phyloP scores from a whole-genome alignment of 306 rosid genomes.

The Chamaecrista fasciculata region DNA sequence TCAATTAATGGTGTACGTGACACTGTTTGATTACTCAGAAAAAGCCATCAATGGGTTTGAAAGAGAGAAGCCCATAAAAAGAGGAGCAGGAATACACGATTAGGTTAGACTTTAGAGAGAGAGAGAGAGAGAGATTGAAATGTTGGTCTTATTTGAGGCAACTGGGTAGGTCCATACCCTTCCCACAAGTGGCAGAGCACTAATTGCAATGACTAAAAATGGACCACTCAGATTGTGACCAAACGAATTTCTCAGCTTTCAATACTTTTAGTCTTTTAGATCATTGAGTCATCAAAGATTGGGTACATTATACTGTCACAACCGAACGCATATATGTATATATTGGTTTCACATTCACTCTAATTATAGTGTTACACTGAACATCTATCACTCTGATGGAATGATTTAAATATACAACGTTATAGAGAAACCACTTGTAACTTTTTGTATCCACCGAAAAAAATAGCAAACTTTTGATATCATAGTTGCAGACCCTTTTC shows the following conservation, averaged over 20 bases:
- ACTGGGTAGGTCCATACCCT: conserved; percentile 37
- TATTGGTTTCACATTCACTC: conserved; percentile 18
- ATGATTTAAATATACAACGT: neutral
- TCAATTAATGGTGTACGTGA: neutral
- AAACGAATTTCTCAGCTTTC: neutral
- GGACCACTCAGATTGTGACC: conserved; percentile 20
- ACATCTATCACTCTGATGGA: neutral
- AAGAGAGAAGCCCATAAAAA: neutral
- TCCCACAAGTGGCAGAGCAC: conserved; percentile 21
- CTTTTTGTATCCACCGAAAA: too few species aligned
- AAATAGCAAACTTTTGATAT: neutral
- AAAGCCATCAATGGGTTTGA: neutral
- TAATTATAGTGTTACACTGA: neutral
- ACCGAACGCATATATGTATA: neutral
- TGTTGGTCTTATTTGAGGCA: conserved; percentile 8
- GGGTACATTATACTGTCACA: conserved; percentile 19
- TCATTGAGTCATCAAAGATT: conserved; percentile 33
- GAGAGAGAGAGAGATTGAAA: conserved; percentile 4
- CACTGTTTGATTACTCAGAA: neutral
- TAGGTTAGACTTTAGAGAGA: neutral
- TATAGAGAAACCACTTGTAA: neutral
- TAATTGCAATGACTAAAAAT: neutral
- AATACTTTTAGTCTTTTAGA: neutral
- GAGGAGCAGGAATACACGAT: too few species aligned
- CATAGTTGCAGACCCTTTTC: neutral